phyloP scores from a whole-genome alignment of 2,329 filamentous ascomycete genomes.

The Trichoderma arundinaceum region DNA sequence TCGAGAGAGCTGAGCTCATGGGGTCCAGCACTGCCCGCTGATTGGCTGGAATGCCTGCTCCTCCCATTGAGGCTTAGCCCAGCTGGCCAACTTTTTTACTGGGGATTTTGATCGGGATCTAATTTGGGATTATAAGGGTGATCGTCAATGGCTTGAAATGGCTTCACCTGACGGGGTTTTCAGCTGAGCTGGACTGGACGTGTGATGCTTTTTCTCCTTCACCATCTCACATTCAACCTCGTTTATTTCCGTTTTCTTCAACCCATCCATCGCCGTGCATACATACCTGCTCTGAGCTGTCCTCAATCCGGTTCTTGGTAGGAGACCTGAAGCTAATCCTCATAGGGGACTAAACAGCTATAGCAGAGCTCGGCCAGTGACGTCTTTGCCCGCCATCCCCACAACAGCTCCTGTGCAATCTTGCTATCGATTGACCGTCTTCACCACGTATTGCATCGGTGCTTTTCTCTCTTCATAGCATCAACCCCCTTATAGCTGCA shows the following conservation, averaged over 20 bases:
- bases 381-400: conserved; percentile 27
- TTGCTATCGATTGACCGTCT: conserved; percentile 26
- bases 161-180: not conserved
- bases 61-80: conserved; percentile 12
- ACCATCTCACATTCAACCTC: not conserved
- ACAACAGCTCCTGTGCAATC: conserved; percentile 30
- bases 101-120: not conserved
- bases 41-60: conserved; percentile 5
- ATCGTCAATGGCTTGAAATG: conserved; percentile 5
- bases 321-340: not conserved
- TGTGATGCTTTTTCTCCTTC: not conserved
- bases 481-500: not conserved
- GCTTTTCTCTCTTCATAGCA: not conserved
- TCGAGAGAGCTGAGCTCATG: conserved; percentile 24
- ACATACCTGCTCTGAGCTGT: too few relatives aligned
- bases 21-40: not conserved
- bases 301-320: too few relatives aligned
- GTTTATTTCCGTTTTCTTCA: not conserved
- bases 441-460: not conserved
- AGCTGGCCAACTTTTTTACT: not conserved
- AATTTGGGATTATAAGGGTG: not conserved
- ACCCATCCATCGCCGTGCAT: too few relatives aligned
- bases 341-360: conserved; percentile 1
- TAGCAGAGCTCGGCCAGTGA: conserved; percentile 17
- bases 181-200: not conserved